Evolutionary conservation across 768 basidiomycete genomes (phyloP).

Genomic region (Phaeolepiota aurea): DNA sequence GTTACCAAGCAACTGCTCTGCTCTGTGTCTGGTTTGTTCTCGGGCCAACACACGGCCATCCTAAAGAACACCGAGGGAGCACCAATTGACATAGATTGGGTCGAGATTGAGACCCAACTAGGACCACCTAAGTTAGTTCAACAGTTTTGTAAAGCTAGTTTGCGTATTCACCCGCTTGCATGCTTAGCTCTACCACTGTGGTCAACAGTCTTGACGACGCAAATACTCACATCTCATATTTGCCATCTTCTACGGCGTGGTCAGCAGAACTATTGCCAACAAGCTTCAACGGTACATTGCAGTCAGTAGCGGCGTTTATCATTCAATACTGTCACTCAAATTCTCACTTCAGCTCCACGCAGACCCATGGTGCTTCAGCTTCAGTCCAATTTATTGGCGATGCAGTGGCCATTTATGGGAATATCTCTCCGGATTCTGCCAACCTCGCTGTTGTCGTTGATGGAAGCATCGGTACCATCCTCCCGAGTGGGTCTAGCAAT

Average conservation of each 20-base stretch:
- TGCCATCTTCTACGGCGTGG: conserved; percentile 29
- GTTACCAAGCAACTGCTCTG: conserved; percentile 32
- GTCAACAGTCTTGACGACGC: conserved; percentile 31
- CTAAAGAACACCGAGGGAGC: conserved; percentile 34
- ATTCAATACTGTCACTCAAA: neutral
- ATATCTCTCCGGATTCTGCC: conserved; percentile 42
- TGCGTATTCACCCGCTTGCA: no score
- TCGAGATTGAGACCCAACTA: conserved; percentile 33
- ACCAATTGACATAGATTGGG: conserved; percentile 42
- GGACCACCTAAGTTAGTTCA: conserved; percentile 12
- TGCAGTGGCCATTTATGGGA: conserved; percentile 46
- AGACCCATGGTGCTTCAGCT: conserved; percentile 29
- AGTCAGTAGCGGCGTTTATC: neutral
- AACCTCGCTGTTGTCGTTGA: conserved; percentile 38
- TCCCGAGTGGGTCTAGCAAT: conserved; percentile 25
- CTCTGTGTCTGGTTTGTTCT: conserved; percentile 27
- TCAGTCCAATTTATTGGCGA: conserved; percentile 38
- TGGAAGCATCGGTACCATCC: conserved; percentile 20
- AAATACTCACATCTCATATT: conserved; percentile 28
- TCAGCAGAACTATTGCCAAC: conserved; percentile 9
- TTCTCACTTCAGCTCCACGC: conserved; percentile 27
- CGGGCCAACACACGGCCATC: conserved; percentile 39
- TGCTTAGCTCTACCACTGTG: conserved; percentile 15
- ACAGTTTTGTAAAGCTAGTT: no score
- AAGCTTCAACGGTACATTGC: neutral